Conservation (phyloP, 75 land plant genomes). For the Selaginella tamariscina region DNA sequence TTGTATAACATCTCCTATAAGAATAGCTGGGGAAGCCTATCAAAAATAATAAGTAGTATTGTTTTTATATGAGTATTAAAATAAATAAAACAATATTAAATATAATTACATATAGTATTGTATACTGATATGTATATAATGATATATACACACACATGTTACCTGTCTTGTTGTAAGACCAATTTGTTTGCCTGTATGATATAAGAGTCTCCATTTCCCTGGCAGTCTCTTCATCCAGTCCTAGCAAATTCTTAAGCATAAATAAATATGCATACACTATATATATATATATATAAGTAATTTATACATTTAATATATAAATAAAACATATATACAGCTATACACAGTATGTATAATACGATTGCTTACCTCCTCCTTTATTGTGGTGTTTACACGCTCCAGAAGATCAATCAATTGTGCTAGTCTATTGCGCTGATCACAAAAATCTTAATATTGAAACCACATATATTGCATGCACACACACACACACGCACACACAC, state of each 20-base stretch:
- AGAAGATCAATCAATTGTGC: conserved; percentile 69
- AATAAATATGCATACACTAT: conserved; percentile 2
- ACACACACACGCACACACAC: too few relatives aligned
- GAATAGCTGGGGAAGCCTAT: conserved; percentile 44
- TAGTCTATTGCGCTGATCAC: conserved; percentile 48
- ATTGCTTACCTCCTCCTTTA: conserved; percentile 42
- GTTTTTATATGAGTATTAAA: not conserved
- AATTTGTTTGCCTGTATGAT: conserved; percentile 70
- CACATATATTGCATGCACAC: not conserved
- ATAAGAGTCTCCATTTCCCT: conserved; percentile 76
- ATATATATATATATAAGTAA: not conserved
- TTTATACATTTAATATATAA: not conserved
- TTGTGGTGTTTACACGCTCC: conserved; percentile 71
- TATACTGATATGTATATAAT: too few relatives aligned
- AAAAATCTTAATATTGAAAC: not conserved
- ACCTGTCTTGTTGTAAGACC: conserved; percentile 73
- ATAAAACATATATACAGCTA: not conserved
- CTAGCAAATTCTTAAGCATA: conserved; percentile 45
- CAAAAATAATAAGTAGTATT: not conserved
- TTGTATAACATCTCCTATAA: conserved; percentile 44
- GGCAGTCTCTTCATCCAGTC: conserved; percentile 53
- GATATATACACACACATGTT: too few relatives aligned
- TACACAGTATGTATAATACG: not conserved
- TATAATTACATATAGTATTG: too few relatives aligned
- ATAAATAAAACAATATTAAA: too few relatives aligned